A percentile compares a stretch with the other conserved stretches of the same genome.
These are phyloP conservation scores for Posidonia australis DNA, from an alignment of 106 monocot species.

Conservation along the genomic window DNA sequence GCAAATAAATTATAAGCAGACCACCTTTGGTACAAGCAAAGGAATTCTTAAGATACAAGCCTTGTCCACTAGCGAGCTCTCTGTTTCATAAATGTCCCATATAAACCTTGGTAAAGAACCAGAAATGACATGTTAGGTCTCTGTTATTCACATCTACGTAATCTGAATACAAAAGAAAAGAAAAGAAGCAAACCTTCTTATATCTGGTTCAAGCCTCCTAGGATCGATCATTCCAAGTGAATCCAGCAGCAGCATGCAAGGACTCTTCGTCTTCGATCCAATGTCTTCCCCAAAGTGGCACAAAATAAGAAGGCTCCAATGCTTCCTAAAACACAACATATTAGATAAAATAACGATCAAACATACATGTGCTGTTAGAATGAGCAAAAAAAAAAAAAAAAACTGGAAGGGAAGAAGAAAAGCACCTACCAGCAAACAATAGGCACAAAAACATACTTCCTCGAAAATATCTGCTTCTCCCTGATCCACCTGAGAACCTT, in stretches of 20 bases:
- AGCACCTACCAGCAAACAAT: slow-evolving; percentile 58
- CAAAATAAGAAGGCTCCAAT: slow-evolving; percentile 76
- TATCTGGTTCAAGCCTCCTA: slow-evolving; percentile 47
- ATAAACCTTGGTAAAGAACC: slow-evolving; percentile 33
- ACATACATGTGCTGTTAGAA: background rate
- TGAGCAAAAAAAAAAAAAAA: background rate
- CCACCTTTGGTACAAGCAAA: slow-evolving; percentile 53
- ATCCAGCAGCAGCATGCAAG: slow-evolving; percentile 73
- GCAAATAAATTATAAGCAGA: background rate
- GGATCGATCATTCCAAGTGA: slow-evolving; percentile 41
- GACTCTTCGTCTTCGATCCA: slow-evolving; percentile 17
- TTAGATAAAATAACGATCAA: background rate
- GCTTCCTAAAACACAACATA: slow-evolving; percentile 49
- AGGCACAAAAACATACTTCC: slow-evolving; percentile 67
- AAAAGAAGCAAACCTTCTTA: slow-evolving; percentile 37
- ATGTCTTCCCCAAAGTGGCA: slow-evolving; percentile 57
- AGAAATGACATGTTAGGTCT: background rate
- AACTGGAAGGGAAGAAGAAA: too few relatives aligned
- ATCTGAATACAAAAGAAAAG: background rate
- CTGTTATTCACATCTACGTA: background rate
- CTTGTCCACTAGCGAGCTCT: slow-evolving; percentile 18
- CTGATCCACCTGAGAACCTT: slow-evolving; percentile 63
- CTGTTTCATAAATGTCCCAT: slow-evolving; percentile 33
- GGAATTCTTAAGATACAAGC: slow-evolving; percentile 40
- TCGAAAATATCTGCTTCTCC: slow-evolving; percentile 46